phyloP scores from a whole-genome alignment of 257 asterid genomes.

The Knoxia roxburghii region DNA sequence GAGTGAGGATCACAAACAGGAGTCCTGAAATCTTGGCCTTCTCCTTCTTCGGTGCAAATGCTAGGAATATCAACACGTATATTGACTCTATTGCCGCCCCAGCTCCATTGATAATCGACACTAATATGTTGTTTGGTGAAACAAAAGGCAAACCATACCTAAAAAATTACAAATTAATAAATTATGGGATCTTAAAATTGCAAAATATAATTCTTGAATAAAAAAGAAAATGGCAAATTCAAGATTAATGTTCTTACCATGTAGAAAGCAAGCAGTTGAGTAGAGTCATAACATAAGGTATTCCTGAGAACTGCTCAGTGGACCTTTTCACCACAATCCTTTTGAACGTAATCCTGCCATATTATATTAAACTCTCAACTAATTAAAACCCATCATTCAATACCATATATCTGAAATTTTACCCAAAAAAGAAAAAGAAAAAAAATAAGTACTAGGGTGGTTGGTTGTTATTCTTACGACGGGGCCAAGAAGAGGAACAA shows the following conservation, averaged over 20 bases:
- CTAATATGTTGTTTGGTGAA: slow-evolving; percentile 52
- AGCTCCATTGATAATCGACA: slow-evolving; percentile 50
- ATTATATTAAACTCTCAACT: not conserved
- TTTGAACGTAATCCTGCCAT: slow-evolving; percentile 72
- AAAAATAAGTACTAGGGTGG: no score
- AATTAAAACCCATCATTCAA: no score
- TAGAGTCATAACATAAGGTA: slow-evolving; percentile 74
- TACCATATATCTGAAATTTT: no score
- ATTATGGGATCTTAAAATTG: no score
- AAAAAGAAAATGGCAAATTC: not conserved
- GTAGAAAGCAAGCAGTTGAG: slow-evolving; percentile 84
- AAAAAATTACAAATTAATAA: no score
- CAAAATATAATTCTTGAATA: no score
- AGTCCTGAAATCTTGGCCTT: slow-evolving; percentile 53
- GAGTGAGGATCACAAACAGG: slow-evolving; percentile 29
- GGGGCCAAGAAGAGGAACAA: slow-evolving; percentile 82
- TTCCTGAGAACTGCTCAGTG: slow-evolving; percentile 74
- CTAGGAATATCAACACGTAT: slow-evolving; percentile 52
- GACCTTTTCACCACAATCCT: slow-evolving; percentile 53
- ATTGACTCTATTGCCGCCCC: slow-evolving; percentile 56
- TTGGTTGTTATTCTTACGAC: slow-evolving; percentile 47
- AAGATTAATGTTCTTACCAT: slow-evolving; percentile 36
- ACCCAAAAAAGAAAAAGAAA: not conserved
- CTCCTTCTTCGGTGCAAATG: slow-evolving; percentile 60
- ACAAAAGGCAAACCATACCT: slow-evolving; percentile 83